Conservation (phyloP, 2,329 filamentous ascomycete species). For the Pseudocercospora ulei region DNA sequence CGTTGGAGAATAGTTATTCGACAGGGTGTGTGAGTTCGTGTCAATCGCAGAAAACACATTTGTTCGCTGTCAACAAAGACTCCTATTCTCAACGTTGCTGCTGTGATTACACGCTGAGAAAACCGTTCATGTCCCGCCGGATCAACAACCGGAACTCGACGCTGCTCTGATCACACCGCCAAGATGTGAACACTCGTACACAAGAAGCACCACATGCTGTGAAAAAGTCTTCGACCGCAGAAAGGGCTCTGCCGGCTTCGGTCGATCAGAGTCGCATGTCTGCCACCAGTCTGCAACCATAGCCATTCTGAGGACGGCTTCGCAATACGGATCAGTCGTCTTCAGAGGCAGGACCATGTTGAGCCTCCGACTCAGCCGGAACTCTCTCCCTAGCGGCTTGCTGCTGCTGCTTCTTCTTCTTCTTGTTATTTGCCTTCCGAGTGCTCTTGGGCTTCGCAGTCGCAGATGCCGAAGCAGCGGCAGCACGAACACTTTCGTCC, state of each 20-base stretch:
- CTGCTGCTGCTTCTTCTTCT: constrained; percentile 1
- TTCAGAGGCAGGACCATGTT: no score
- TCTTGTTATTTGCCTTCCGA: neutral
- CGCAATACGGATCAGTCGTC: no score
- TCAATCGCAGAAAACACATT: no score
- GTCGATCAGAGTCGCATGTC: no score
- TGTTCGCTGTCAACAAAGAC: neutral
- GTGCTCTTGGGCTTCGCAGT: neutral
- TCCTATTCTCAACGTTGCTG: constrained; percentile 8
- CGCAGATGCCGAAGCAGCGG: neutral
- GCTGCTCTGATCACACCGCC: constrained; percentile 4
- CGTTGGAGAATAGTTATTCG: neutral
- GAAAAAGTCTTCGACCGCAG: no score
- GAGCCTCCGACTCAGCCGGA: neutral
- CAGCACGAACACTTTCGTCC: constrained; percentile 9
- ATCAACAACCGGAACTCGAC: constrained; percentile 4
- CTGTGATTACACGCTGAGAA: constrained; percentile 11
- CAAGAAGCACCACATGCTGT: no score
- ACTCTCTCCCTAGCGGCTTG: constrained; percentile 3
- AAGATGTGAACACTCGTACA: no score
- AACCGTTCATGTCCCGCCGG: constrained; percentile 8
- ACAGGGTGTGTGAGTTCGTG: no score
- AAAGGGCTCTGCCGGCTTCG: no score
- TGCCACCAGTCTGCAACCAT: no score
- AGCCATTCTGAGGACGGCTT: no score